These are phyloP conservation scores for Setomelanomma holmii DNA, from an alignment of 2,329 filamentous ascomycete genomes.

Conservation along the genomic window DNA sequence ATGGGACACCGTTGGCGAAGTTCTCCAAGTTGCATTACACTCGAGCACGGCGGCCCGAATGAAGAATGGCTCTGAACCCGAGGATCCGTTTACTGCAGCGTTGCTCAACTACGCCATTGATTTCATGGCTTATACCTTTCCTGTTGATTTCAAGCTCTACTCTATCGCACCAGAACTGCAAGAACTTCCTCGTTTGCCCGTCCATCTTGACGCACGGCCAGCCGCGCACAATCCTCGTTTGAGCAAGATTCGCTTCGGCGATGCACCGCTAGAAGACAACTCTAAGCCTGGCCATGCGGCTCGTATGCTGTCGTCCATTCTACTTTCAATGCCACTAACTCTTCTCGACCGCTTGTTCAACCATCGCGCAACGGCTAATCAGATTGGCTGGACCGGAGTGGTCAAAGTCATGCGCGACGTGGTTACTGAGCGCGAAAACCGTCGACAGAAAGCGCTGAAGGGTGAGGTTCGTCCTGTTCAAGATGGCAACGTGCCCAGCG, in stretches of 20 bases:
- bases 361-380: constrained; percentile 61
- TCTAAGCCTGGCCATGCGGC: constrained; percentile 49
- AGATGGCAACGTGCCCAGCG: constrained; percentile 23
- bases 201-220: constrained; percentile 42
- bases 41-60: constrained; percentile 31
- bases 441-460: constrained; percentile 43
- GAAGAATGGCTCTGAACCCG: constrained; percentile 38
- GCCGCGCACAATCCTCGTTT: constrained; percentile 60
- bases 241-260: constrained; percentile 74
- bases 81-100: constrained; percentile 62
- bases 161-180: constrained; percentile 54
- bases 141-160: constrained; percentile 67
- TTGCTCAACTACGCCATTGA: constrained; percentile 64
- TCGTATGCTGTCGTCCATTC: constrained; percentile 67
- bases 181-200: constrained; percentile 58
- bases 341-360: constrained; percentile 72
- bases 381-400: constrained; percentile 50
- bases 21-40: constrained; percentile 65
- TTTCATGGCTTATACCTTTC: constrained; percentile 68
- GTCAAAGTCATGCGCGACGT: constrained; percentile 51
- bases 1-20: constrained; percentile 69
- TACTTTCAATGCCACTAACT: constrained; percentile 74
- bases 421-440: constrained; percentile 53
- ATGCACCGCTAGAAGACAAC: constrained; percentile 60
- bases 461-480: constrained; percentile 30